These are phyloP conservation scores for Verbena officinalis DNA, from an alignment of 257 asterid genomes.

Conservation along the genomic window DNA sequence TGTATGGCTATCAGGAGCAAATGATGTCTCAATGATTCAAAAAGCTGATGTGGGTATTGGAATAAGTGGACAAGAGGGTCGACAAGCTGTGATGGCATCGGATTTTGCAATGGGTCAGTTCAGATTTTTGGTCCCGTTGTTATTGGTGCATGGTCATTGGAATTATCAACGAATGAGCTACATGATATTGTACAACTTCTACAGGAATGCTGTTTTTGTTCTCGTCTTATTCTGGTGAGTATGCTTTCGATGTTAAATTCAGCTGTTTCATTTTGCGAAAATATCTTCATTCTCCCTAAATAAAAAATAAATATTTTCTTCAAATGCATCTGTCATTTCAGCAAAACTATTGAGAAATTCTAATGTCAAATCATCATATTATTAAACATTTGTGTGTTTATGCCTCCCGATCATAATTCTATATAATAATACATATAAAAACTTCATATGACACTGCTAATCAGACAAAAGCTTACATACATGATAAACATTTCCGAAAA, in stretches of 20 bases:
- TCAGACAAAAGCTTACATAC: no score
- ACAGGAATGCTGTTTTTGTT: slow-evolving; percentile 85
- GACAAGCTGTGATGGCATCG: slow-evolving; percentile 99
- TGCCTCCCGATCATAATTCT: no score
- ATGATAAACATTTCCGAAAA: no score
- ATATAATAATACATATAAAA: no score
- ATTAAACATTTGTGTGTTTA: no score
- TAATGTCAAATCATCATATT: no score
- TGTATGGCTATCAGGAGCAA: slow-evolving; percentile 72
- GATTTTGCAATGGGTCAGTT: slow-evolving; percentile 99
- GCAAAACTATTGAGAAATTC: no score
- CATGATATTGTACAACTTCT: slow-evolving; percentile 93
- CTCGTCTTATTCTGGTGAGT: slow-evolving; percentile 91
- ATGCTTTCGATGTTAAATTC: slow-evolving; percentile 17
- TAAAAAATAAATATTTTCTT: not conserved
- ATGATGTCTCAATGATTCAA: slow-evolving; percentile 99
- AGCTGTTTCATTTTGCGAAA: not conserved
- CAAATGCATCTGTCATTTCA: not conserved
- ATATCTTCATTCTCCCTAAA: no score
- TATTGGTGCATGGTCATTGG: slow-evolving; percentile 98
- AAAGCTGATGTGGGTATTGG: slow-evolving; percentile 99
- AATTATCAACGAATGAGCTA: slow-evolving; percentile 95
- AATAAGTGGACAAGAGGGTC: slow-evolving; percentile 98
- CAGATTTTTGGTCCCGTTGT: slow-evolving; percentile 88
- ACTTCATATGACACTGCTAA: no score